Percentiles rank a stretch among this genome's conserved stretches.
Evolutionary conservation across 2,329 filamentous ascomycete species (phyloP).

Genomic region (Cryphonectria carpinicola): DNA sequence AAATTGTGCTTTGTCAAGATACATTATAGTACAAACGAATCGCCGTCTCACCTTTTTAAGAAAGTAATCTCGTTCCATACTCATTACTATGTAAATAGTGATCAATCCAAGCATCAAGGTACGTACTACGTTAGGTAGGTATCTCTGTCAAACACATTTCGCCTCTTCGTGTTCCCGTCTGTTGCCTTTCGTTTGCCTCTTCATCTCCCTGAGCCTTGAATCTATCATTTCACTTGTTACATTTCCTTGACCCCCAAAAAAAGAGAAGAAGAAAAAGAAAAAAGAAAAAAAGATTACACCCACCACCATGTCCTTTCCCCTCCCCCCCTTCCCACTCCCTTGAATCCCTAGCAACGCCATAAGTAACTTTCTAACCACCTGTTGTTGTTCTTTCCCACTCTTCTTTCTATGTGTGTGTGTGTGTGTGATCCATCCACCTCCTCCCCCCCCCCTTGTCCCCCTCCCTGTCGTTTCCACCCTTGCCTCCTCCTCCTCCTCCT

Average conservation of each 20-base stretch:
- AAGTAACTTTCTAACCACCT: not conserved
- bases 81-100: conserved; percentile 7
- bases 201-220: not conserved
- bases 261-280: not conserved
- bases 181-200: conserved; percentile 19
- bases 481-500: conserved; percentile 19
- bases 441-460: not conserved
- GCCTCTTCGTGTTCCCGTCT: conserved; percentile 10
- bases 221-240: not conserved
- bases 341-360: not conserved
- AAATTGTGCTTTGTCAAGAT: not conserved
- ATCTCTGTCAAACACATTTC: conserved; percentile 14
- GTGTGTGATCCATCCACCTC: not conserved
- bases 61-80: not conserved
- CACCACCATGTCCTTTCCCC: not conserved
- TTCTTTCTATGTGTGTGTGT: not conserved
- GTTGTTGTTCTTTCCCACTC: not conserved
- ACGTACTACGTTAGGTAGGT: conserved; percentile 15
- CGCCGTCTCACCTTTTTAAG: no score
- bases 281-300: not conserved
- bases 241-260: not conserved
- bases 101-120: conserved; percentile 14
- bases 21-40: not conserved
- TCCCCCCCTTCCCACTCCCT: no score
- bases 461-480: not conserved